Evolutionary conservation across 352 stramenopile genomes (phyloP), one percentile per base, ranked within the genome.

Genomic region (Globisporangium canariense): DNA sequence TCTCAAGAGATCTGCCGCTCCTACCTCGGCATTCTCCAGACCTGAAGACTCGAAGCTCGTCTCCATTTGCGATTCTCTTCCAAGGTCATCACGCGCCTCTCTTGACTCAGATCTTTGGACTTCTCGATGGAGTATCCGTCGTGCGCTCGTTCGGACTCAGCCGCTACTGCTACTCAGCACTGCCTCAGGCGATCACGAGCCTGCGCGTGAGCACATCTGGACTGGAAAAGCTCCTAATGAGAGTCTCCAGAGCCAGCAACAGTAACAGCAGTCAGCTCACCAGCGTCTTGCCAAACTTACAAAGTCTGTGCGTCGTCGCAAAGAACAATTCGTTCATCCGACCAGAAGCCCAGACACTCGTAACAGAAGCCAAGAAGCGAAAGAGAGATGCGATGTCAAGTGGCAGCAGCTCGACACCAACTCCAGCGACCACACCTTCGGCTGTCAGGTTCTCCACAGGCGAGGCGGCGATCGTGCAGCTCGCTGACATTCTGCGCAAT

Each of bases 41-140:
- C 0, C 13, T 43, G 18, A 16, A 22, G 50, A 30, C 4, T 8
- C 13, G 25, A 25, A 41, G 30, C 14, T 41, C 16, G 25, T 62
- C 59, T 18, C 28, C 43, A 20, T 57, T 70, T 38, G 14, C 25
- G 14, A 25, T 20, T 14, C 50, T 73, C 18, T 73, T 73, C 28
- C 47, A 66, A 14, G 66, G 66, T 9, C 7, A 8, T 25, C 34
- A 66, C 18, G 43, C 41, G 20, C 22, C 62, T 7, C 54, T 70
- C 7, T 47, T 76, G 32, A 47, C 57, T 11, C 32, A 64, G 3
- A 54, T 74, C 6, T 76, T 76, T 57, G 60, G 62, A 4, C 74
- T 65, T 47, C 53, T 76, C 4, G 32, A 60, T 50, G 70, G 70
- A 10, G 2, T 13, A 8, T 50, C 38, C 16, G 52, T 76, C 34